Conservation (phyloP, 2,329 filamentous ascomycete species). For the Fusarium buxicola region DNA sequence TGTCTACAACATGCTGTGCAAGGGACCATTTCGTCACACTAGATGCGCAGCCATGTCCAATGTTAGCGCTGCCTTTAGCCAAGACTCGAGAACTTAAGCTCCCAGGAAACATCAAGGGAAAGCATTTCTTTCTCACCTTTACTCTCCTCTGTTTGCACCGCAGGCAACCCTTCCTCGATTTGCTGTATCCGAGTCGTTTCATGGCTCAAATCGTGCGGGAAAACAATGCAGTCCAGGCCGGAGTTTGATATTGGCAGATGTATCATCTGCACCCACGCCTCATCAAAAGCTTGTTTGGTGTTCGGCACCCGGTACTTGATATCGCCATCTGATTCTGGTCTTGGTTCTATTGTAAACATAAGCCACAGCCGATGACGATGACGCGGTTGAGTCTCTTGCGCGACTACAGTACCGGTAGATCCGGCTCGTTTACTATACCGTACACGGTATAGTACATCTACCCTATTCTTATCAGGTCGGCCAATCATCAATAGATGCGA, state of each 20-base stretch:
- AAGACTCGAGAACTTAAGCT: background rate
- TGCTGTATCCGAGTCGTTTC: slow-evolving; percentile 21
- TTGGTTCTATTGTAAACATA: background rate
- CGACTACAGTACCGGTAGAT: background rate
- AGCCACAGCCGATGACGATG: slow-evolving; percentile 9
- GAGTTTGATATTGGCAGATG: background rate
- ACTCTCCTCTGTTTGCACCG: slow-evolving; percentile 21
- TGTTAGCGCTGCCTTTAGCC: background rate
- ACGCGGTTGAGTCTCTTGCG: background rate
- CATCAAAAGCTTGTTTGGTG: background rate
- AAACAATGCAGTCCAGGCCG: background rate
- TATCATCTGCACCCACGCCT: background rate
- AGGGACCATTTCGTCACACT: slow-evolving; percentile 27
- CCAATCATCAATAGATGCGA: slow-evolving; percentile 8
- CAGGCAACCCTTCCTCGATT: slow-evolving; percentile 17
- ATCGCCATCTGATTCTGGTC: background rate
- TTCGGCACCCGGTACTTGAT: too few relatives aligned
- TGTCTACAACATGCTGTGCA: slow-evolving; percentile 22
- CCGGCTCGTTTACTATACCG: background rate
- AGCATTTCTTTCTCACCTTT: slow-evolving; percentile 2
- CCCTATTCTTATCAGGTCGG: background rate
- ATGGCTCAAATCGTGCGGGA: background rate
- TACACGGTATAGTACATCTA: background rate
- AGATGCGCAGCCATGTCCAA: background rate
- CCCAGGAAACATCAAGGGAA: too few relatives aligned